Conservation (phyloP, 2,329 filamentous ascomycete genomes). For the Dryadomyces quercus-mongolicae region DNA sequence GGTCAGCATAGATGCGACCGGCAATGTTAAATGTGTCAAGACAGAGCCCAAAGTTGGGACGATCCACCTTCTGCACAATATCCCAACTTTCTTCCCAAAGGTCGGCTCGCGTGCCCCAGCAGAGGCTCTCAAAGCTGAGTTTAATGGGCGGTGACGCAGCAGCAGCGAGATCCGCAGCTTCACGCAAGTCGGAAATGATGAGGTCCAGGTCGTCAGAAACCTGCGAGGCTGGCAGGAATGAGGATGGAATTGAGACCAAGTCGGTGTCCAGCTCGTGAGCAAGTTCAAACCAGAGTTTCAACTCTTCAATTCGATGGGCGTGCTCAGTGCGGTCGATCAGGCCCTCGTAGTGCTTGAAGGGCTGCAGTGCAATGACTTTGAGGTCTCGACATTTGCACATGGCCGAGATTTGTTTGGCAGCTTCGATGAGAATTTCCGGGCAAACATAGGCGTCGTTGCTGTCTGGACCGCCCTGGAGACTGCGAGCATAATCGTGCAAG, state of each 20-base stretch:
- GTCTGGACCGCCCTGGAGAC: constrained; percentile 9
- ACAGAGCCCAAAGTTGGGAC: constrained; percentile 48
- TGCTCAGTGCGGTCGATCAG: constrained; percentile 40
- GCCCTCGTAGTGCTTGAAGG: constrained; percentile 54
- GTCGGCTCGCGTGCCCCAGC: constrained; percentile 46
- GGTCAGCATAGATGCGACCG: constrained; percentile 45
- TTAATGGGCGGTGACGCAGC: constrained; percentile 31
- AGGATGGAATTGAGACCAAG: constrained; percentile 48
- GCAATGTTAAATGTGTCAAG: constrained; percentile 55
- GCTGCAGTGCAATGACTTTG: constrained; percentile 42
- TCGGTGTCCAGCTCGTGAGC: constrained; percentile 43
- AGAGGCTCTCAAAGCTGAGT: constrained; percentile 49
- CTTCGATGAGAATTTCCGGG: constrained; percentile 19
- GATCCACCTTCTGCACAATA: constrained; percentile 38
- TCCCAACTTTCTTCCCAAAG: constrained; percentile 48
- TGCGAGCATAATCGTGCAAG: constrained; percentile 34
- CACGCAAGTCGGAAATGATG: constrained; percentile 40
- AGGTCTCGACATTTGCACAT: constrained; percentile 33
- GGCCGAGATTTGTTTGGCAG: constrained; percentile 30
- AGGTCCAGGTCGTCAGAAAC: constrained; percentile 25
- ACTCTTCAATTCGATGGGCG: constrained; percentile 35
- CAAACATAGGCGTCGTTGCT: not conserved
- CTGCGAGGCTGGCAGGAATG: constrained; percentile 31
- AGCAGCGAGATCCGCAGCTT: constrained; percentile 44
- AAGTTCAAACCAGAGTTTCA: constrained; percentile 46